phyloP scores from a whole-genome alignment of 208 protist genomes.

The Angomonas ambiguus region DNA sequence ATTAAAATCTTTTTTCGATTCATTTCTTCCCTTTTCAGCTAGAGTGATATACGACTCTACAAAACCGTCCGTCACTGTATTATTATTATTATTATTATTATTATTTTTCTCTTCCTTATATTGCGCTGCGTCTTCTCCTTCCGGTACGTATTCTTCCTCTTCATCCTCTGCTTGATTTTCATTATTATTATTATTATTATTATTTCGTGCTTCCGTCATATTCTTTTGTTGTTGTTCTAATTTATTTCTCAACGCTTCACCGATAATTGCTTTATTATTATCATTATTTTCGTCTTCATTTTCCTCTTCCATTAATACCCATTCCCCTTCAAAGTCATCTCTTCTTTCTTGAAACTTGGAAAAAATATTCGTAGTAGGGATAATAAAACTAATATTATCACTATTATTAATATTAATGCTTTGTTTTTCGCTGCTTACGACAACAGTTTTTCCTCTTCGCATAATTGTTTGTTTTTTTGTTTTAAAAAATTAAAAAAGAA shows the following conservation, averaged over 20 bases:
- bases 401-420: background rate
- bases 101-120: background rate
- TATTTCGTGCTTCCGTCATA: slow-evolving; percentile 6
- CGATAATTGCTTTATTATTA: background rate
- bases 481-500: slow-evolving; percentile 3
- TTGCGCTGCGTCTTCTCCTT: background rate
- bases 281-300: slow-evolving; percentile 6
- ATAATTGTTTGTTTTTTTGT: slow-evolving; percentile 1
- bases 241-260: background rate
- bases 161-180: slow-evolving; percentile 18
- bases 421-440: background rate
- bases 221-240: background rate
- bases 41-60: too few relatives aligned
- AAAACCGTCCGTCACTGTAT: too few relatives aligned
- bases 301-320: slow-evolving; percentile 70
- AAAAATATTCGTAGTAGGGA: slow-evolving; percentile 63
- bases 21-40: too few relatives aligned
- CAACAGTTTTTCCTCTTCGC: background rate
- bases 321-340: slow-evolving; percentile 64
- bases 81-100: slow-evolving; percentile 2
- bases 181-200: background rate
- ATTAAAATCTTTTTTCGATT: too few relatives aligned
- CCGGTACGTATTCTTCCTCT: slow-evolving; percentile 11
- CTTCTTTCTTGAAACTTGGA: slow-evolving; percentile 53
- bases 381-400: slow-evolving; percentile 19